Percentiles rank a stretch among this genome's conserved stretches.
These are phyloP conservation scores for Amauroascus verrucosus DNA, from an alignment of 2,329 filamentous ascomycete genomes.

Conservation along the genomic window DNA sequence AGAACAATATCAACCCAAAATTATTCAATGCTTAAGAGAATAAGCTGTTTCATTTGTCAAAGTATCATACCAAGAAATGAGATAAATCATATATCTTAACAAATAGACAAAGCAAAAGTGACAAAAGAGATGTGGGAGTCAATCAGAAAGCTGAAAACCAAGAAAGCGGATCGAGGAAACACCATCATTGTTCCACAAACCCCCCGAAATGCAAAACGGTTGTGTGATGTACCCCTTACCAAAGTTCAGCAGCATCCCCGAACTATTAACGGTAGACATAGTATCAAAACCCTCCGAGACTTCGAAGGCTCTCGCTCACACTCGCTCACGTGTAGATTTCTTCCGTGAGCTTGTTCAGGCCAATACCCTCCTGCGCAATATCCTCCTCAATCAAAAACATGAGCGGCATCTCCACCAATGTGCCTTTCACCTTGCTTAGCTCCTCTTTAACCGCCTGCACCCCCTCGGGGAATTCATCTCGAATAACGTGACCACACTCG, in stretches of 20 bases:
- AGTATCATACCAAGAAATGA: not conserved
- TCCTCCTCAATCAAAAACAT: conserved; percentile 77
- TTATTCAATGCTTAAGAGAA: not conserved
- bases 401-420: conserved; percentile 80
- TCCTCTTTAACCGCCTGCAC: conserved; percentile 62
- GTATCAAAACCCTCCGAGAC: not conserved
- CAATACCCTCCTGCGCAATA: conserved; percentile 71
- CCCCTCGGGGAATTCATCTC: conserved; percentile 63
- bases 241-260: not conserved
- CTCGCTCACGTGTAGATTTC: conserved; percentile 54
- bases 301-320: too few relatives aligned
- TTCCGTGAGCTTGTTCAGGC: conserved; percentile 60
- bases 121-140: not conserved
- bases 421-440: conserved; percentile 56
- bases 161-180: not conserved
- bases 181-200: not conserved
- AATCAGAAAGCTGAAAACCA: not conserved
- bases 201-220: not conserved
- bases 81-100: not conserved
- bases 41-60: not conserved
- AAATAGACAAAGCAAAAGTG: not conserved
- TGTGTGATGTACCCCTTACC: not conserved
- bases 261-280: not conserved
- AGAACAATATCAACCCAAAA: conserved; percentile 8
- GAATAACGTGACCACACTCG: conserved; percentile 78